phyloP scores from a whole-genome alignment of 805 yeast species.

The Priceomyces fermenticarens region DNA sequence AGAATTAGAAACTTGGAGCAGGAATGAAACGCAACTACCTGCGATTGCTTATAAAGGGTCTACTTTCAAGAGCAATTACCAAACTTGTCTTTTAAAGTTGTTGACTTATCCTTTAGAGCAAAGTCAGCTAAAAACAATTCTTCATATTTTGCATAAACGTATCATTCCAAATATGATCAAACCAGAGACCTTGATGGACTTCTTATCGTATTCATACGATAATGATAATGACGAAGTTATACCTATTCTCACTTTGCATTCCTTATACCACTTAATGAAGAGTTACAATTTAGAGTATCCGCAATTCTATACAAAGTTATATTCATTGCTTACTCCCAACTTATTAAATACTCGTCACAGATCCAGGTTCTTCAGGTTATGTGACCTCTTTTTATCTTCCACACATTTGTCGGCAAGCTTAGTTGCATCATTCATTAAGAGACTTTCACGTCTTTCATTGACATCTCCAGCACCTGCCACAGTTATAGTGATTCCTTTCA shows the following conservation, averaged over 20 bases:
- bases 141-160: conserved; percentile 75
- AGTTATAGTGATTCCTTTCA: conserved; percentile 84
- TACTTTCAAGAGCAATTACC: conserved; percentile 62
- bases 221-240: conserved; percentile 43
- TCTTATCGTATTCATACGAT: conserved; percentile 81
- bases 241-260: conserved; percentile 80
- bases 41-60: conserved; percentile 34
- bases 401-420: conserved; percentile 81
- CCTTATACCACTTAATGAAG: conserved; percentile 82
- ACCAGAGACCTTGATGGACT: conserved; percentile 89
- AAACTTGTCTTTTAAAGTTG: conserved; percentile 60
- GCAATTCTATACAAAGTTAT: conserved; percentile 78
- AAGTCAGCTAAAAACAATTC: conserved; percentile 63
- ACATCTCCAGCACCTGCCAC: conserved; percentile 86
- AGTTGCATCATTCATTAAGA: conserved; percentile 87
- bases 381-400: conserved; percentile 81
- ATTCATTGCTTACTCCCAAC: conserved; percentile 72
- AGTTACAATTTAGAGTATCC: conserved; percentile 87
- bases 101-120: conserved; percentile 49
- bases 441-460: conserved; percentile 69
- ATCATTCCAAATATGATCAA: conserved; percentile 76
- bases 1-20: conserved; percentile 23
- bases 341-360: conserved; percentile 76
- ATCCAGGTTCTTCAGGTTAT: conserved; percentile 81
- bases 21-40: conserved; percentile 29